phyloP scores from a whole-genome alignment of 768 basidiomycete species.

The Mycena polygramma region DNA sequence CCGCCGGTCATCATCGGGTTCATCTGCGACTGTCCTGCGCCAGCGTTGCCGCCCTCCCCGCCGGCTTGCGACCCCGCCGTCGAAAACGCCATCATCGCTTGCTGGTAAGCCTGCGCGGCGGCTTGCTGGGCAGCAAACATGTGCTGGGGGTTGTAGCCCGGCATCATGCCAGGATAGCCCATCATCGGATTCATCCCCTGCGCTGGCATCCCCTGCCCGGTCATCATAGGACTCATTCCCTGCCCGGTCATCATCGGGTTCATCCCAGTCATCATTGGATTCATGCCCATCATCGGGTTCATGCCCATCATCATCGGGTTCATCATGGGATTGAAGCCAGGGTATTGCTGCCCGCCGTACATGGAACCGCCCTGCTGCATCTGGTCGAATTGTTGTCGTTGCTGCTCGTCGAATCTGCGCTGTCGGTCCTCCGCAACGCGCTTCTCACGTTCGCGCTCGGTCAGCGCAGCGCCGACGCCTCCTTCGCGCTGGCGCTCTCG shows the following conservation, averaged over 20 bases:
- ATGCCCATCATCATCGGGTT: conserved; percentile 78
- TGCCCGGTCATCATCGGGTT: conserved; percentile 65
- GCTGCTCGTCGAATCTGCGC: conserved; percentile 91
- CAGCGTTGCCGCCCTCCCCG: conserved; percentile 63
- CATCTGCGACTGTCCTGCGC: conserved; percentile 53
- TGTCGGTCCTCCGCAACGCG: conserved; percentile 93
- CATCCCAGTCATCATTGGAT: conserved; percentile 53
- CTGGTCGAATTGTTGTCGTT: conserved; percentile 91
- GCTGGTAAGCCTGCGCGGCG: conserved; percentile 86
- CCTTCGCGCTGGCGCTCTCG: conserved; percentile 95
- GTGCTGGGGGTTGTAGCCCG: conserved; percentile 76
- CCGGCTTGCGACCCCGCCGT: conserved; percentile 79
- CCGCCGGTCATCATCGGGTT: conserved; percentile 75
- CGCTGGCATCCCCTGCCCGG: conserved; percentile 42
- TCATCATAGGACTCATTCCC: conserved; percentile 56
- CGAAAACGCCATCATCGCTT: conserved; percentile 89
- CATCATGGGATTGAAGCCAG: conserved; percentile 79
- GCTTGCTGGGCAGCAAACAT: conserved; percentile 91
- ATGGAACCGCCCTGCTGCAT: conserved; percentile 84
- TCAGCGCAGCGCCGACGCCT: conserved; percentile 93
- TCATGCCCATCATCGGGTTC: conserved; percentile 57
- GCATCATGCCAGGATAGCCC: conserved; percentile 73
- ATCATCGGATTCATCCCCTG: conserved; percentile 43
- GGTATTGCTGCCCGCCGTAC: conserved; percentile 68
- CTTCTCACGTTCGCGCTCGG: conserved; percentile 95